Base-by-base conservation (phyloP, 208 protist species). In the Trypanosoma cruzi region DNA sequence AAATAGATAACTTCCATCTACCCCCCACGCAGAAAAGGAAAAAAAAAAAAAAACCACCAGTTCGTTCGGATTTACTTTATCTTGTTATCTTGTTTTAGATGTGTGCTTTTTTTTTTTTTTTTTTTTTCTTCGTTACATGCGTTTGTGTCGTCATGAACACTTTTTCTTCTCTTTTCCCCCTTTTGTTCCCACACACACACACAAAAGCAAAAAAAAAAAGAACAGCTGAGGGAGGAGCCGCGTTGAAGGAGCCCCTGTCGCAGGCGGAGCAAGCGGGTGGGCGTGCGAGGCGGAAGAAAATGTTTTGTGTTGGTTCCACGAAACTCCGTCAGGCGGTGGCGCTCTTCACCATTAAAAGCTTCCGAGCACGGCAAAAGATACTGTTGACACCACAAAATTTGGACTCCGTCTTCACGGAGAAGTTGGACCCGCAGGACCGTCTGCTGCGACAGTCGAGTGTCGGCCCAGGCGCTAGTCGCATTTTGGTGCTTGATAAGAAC, bases 311-410 rank as follows among this genome's bases (percentile, higher is more conserved):
- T 46, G 36, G 6, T 16, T 62, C 7, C 29, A 26, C 65, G 0
- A 36, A 13, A 2, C 40, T 22, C 2, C 81, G 90, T 3, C 67
- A 73, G n/a, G 79, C 86, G 6, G 81, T 96, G n/a, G 90, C 90
- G 13, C 79, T 85, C 40, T 96, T 96, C 53, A 92, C 80, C 64
- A 85, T 91, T 54, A 96, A 93, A 57, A 79, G 79, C 60, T 96
- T 96, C 49, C 84, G 84, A 32, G 50, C 71, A 14, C 79, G 82
- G 29, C 69, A 90, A 28, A 89, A 86, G 65, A 61, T 76, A n/a
- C 8, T n/a, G 0, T 49, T 96, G 11, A 84, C 71, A 0, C 82
- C 88, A 2, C 54, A 64, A 2, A 90, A 75, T 44, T 52, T 80
- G 8, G 40, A 59, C 29, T 49, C 71, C 5, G 64, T 82, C 2